Evolutionary conservation across 805 yeast genomes (phyloP).

Genomic region (Isabelozyma pseudorhagii): DNA sequence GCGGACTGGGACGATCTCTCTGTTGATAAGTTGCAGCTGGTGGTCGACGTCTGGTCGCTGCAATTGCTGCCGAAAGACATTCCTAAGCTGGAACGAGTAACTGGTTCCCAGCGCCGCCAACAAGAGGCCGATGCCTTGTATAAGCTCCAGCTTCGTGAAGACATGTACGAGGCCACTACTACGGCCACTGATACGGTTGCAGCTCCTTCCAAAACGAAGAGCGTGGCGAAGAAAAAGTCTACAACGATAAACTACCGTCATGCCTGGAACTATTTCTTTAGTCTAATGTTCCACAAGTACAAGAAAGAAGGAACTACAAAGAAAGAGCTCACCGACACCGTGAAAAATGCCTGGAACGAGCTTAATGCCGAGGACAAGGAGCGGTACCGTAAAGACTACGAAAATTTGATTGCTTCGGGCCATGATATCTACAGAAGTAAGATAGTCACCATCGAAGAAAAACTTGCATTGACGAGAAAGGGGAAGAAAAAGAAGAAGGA

Average conservation of each 20-base stretch:
- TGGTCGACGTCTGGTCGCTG: not conserved
- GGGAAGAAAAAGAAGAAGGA: not conserved
- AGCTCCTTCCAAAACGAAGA: not conserved
- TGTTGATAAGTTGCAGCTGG: not conserved
- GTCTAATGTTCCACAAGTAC: not conserved
- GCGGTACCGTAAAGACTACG: constrained; percentile 22
- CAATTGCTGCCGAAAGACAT: not conserved
- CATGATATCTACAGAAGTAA: constrained; percentile 26
- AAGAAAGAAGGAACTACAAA: not conserved
- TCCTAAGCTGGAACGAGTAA: not conserved
- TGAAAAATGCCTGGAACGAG: constrained; percentile 19
- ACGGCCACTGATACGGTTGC: not conserved
- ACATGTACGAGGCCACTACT: constrained; percentile 3
- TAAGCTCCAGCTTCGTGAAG: constrained; percentile 19
- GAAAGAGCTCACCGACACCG: not conserved
- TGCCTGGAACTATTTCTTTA: not conserved
- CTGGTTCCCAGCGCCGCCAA: constrained; percentile 4
- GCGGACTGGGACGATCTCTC: not conserved
- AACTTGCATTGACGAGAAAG: constrained; percentile 8
- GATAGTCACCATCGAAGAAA: constrained; percentile 23
- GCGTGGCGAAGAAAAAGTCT: not conserved
- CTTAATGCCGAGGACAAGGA: constrained; percentile 26
- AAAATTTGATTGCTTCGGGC: constrained; percentile 21
- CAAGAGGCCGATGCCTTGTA: constrained; percentile 16
- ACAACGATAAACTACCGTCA: not conserved